A percentile compares a stretch with the other conserved stretches of the same genome.
phyloP scores from a whole-genome alignment of 2,329 filamentous ascomycete genomes.

The Neofusicoccum kwambonambiense region DNA sequence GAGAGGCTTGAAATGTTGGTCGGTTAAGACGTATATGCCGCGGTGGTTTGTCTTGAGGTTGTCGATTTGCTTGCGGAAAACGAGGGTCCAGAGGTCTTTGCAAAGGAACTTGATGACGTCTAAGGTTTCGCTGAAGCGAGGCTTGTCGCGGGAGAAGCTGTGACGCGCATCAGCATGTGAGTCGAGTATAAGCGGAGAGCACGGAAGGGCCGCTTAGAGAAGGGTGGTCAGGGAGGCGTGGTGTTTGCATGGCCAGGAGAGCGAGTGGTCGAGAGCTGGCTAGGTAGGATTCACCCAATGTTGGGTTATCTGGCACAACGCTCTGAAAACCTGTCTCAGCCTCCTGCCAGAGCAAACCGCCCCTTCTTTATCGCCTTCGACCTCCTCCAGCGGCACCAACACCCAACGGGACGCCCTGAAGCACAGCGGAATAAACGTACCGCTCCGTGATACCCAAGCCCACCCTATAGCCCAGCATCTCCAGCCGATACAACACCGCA shows the following conservation, averaged over 20 bases:
- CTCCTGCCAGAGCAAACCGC: no score
- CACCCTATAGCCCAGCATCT: slow-evolving; percentile 84
- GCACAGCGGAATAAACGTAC: slow-evolving; percentile 47
- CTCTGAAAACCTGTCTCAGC: no score
- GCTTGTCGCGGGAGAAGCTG: slow-evolving; percentile 78
- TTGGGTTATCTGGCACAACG: no score
- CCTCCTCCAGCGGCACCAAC: background rate
- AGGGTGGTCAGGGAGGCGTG: no score
- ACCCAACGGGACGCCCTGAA: no score
- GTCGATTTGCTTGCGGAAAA: slow-evolving; percentile 96
- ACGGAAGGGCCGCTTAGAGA: background rate
- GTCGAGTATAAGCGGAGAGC: background rate
- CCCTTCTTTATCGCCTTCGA: no score
- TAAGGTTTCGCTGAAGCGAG: slow-evolving; percentile 85
- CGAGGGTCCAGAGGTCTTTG: slow-evolving; percentile 94
- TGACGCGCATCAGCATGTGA: background rate
- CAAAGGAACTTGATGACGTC: slow-evolving; percentile 98
- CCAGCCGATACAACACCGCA: slow-evolving; percentile 79
- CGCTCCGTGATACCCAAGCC: slow-evolving; percentile 89
- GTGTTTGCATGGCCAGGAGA: no score
- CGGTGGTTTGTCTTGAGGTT: slow-evolving; percentile 98
- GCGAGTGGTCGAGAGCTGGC: no score
- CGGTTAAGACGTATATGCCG: slow-evolving; percentile 93
- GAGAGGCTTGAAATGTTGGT: slow-evolving; percentile 87
- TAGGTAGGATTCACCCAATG: no score